Percentiles rank a stretch among this genome's conserved stretches.
Evolutionary conservation across 768 basidiomycete species (phyloP).

Genomic region (Panaeolus cyanescens): DNA sequence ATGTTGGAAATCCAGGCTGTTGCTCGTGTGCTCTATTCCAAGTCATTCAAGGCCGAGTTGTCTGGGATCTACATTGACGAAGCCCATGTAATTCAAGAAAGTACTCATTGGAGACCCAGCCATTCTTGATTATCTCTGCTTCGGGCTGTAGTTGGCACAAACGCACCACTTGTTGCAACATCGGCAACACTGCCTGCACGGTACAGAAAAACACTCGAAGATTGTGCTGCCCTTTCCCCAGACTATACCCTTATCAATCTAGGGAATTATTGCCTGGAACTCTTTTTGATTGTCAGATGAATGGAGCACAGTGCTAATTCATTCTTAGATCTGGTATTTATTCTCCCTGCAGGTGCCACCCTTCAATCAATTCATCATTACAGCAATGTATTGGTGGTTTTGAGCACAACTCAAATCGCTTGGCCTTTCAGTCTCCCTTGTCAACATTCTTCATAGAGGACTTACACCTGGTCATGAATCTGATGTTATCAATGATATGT

Average conservation of each 20-base stretch:
- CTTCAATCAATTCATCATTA: too few species aligned
- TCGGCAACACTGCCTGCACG: conserved; percentile 18
- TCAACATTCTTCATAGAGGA: conserved; percentile 21
- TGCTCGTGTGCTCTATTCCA: conserved; percentile 16
- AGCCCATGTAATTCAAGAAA: conserved; percentile 17
- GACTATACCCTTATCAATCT: conserved; percentile 18
- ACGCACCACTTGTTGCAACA: conserved; percentile 12
- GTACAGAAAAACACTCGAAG: conserved; percentile 13
- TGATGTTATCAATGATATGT: too few species aligned
- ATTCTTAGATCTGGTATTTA: conserved; percentile 19
- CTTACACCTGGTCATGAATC: too few species aligned
- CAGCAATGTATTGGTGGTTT: conserved; percentile 24
- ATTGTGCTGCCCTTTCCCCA: conserved; percentile 7
- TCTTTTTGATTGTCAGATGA: conserved; percentile 16
- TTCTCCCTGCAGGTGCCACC: conserved; percentile 11
- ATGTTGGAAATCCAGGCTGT: conserved; percentile 26
- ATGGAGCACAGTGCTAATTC: conserved; percentile 14
- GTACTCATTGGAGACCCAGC: conserved; percentile 12
- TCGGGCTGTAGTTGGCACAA: conserved; percentile 10
- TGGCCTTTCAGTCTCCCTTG: conserved; percentile 5
- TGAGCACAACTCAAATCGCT: conserved; percentile 3
- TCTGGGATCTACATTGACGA: conserved; percentile 24
- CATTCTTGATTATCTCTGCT: conserved; percentile 14
- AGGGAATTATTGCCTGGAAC: conserved; percentile 21
- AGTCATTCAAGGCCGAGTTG: conserved; percentile 14